phyloP scores from a whole-genome alignment of 768 basidiomycete species.

The Hericium erinaceus region DNA sequence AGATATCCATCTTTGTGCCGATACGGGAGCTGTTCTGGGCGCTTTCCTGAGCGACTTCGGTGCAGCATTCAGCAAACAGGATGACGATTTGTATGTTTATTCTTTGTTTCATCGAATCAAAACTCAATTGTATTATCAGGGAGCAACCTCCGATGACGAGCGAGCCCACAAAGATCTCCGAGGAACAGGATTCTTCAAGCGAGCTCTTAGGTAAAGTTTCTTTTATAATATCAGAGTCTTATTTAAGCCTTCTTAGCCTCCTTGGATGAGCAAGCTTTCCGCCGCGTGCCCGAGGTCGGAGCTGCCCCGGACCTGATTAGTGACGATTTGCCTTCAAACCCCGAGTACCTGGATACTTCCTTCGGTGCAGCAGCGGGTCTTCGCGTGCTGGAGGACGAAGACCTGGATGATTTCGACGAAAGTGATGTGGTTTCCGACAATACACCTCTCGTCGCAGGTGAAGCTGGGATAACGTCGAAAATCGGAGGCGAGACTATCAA shows the following conservation, averaged over 20 bases:
- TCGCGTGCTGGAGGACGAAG: constrained; percentile 63
- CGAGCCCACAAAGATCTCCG: constrained; percentile 7
- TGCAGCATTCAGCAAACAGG: constrained; percentile 30
- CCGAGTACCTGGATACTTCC: constrained; percentile 79
- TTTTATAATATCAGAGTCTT: neutral
- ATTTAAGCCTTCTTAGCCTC: constrained; percentile 37
- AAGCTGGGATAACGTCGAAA: constrained; percentile 38
- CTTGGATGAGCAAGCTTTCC: constrained; percentile 79
- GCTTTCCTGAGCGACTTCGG: constrained; percentile 46
- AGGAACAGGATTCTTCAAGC: constrained; percentile 2
- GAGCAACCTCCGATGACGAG: neutral
- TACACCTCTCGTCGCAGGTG: constrained; percentile 5
- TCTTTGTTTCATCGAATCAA: neutral
- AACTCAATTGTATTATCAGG: neutral
- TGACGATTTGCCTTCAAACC: constrained; percentile 86
- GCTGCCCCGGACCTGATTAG: constrained; percentile 79
- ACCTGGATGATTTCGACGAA: constrained; percentile 47
- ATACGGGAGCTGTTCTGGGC: constrained; percentile 53
- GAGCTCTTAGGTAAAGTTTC: constrained; percentile 20
- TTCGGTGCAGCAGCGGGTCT: constrained; percentile 74
- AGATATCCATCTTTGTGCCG: constrained; percentile 66
- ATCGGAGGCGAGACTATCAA: constrained; percentile 82
- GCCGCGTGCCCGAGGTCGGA: constrained; percentile 62
- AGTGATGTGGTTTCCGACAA: neutral
- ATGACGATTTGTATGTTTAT: constrained; percentile 17